Percentiles rank a stretch among this genome's conserved stretches.
Evolutionary conservation across 495 filamentous ascomycete species (phyloP).

Genomic region (Pseudevernia furfuracea): DNA sequence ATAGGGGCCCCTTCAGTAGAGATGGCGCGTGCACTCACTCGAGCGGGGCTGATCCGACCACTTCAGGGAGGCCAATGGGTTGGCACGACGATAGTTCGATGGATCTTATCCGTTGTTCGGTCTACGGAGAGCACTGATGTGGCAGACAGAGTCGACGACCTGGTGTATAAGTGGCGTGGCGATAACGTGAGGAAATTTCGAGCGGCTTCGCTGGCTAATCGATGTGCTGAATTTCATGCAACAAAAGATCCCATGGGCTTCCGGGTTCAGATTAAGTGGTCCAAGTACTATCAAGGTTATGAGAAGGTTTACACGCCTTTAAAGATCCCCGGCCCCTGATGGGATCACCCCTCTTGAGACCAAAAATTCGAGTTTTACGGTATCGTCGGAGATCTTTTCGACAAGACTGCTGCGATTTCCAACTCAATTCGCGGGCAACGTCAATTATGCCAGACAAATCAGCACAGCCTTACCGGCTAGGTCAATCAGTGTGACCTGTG

Average conservation of each 20-base stretch:
- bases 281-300: not conserved
- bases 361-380: too few species aligned
- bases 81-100: constrained; percentile 20
- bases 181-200: not conserved
- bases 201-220: not conserved
- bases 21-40: constrained; percentile 26
- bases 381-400: not conserved
- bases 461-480: not conserved
- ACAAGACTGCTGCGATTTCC: too few species aligned
- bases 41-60: constrained; percentile 26
- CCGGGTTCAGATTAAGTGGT: not conserved
- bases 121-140: constrained; percentile 27
- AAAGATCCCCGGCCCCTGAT: not conserved
- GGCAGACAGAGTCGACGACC: constrained; percentile 25
- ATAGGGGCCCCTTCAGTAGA: constrained; percentile 18
- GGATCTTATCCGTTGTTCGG: constrained; percentile 24
- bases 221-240: not conserved
- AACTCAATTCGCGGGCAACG: too few species aligned
- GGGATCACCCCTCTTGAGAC: too few species aligned
- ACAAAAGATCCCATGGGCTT: not conserved
- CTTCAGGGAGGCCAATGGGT: constrained; percentile 24
- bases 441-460: not conserved
- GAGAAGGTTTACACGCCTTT: not conserved
- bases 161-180: constrained; percentile 24
- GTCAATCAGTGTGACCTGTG: not conserved